Percentiles rank a stretch among this genome's conserved stretches.
Conservation (phyloP, 2,329 filamentous ascomycete genomes). For the Colletotrichum navitas region DNA sequence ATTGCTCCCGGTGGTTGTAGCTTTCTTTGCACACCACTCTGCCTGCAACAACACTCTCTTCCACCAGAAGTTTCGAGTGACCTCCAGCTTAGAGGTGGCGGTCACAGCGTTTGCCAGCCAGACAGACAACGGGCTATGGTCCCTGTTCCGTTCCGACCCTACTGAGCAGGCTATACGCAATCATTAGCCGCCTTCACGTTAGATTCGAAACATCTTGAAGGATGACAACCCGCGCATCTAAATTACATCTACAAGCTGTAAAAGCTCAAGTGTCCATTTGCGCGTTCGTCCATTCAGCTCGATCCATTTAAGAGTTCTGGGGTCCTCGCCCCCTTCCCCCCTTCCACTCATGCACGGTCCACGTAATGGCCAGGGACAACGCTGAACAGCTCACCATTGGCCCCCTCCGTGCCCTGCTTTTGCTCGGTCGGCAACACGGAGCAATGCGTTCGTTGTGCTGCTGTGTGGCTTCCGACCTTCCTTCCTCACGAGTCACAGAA, state of each 20-base stretch:
- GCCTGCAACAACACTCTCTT: background rate
- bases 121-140: background rate
- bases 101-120: conserved; percentile 4
- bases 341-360: conserved; percentile 4
- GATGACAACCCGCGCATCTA: background rate
- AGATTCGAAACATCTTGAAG: background rate
- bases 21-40: background rate
- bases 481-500: too few relatives aligned
- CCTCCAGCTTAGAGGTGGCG: background rate
- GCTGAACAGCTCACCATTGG: background rate
- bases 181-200: background rate
- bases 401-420: background rate
- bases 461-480: background rate
- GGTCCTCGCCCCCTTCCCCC: too few relatives aligned
- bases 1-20: background rate
- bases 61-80: background rate
- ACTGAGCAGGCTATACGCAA: background rate
- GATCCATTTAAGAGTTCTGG: background rate
- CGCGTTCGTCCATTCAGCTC: conserved; percentile 1
- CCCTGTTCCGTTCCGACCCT: background rate
- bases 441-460: background rate
- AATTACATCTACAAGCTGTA: too few relatives aligned
- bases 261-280: background rate
- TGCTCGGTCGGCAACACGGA: conserved; percentile 1
- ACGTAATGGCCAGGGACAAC: background rate